Base-by-base conservation (phyloP, 1,139 yeast species). In the Lipomyces yarrowii region DNA sequence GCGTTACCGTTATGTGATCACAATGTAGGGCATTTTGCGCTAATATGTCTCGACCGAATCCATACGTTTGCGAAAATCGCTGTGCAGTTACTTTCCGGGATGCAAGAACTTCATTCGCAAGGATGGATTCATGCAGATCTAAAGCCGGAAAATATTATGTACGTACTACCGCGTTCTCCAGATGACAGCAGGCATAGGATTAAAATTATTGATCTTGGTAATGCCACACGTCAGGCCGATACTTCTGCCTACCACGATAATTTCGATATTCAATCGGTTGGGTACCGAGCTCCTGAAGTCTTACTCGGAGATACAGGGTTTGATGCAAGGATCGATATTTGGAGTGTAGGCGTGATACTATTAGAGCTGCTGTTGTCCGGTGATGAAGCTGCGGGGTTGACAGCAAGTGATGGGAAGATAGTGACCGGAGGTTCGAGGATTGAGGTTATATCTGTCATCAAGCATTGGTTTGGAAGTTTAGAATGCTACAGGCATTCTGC, bases 81-180 rank as follows among this genome's bases (percentile, higher is more conserved):
- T 1, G 57, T 70, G 30, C 75, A 73, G 64, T 57, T 73, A 26
- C 64, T 73, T 18, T 51, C 70, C 15, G 74, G 73, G 11, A 61
- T 73, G 26, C 69, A 64, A 13, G 74, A 71, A 37, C 62, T 73
- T 18, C 87, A 87, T 69, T 78, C 82, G 8, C 79, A 81, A 56
- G 83, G 85, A 48, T 83, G 89, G 10, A 89, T 83, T 70, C 96
- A 90, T 74, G 90, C 96, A 77, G 96, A 90, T 75, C 82, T 90
- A 71, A 89, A 90, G 76, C 96, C 96, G 0, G 96, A 90, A 75
- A 90, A 90, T 74, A 84, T 90, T 54, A 78, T 90, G 82, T 73
- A 70, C 58, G 37, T 37, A 32, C 3, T 23, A 8, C 54, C 48
- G 10, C 32, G 26, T 18, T 18, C 52, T 2, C 8, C 48, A 18